Evolutionary conservation across 805 yeast genomes (phyloP).

Genomic region (Alloascoidea hylecoeti): DNA sequence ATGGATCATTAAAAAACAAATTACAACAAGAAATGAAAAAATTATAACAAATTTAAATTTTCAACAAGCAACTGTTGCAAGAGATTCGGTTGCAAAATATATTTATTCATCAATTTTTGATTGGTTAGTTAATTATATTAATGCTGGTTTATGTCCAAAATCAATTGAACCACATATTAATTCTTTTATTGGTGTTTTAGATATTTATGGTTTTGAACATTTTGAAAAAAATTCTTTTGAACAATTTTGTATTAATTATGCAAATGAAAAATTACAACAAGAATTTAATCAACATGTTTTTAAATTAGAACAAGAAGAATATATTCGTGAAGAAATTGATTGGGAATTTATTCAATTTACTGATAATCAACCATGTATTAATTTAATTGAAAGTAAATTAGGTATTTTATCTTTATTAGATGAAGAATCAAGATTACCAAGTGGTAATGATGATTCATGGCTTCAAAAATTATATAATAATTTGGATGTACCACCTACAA

Average conservation of each 20-base stretch:
- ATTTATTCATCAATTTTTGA: slow-evolving; percentile 87
- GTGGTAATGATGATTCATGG: slow-evolving; percentile 91
- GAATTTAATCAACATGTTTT: slow-evolving; percentile 96
- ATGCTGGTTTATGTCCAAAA: slow-evolving; percentile 68
- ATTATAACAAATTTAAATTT: slow-evolving; percentile 72
- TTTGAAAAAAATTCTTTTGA: slow-evolving; percentile 90
- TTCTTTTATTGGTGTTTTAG: slow-evolving; percentile 88
- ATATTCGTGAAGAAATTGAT: slow-evolving; percentile 80
- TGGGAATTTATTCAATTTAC: slow-evolving; percentile 95
- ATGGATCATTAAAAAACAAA: slow-evolving; percentile 90
- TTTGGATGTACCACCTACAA: slow-evolving; percentile 52
- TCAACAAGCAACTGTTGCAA: slow-evolving; percentile 77
- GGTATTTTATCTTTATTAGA: slow-evolving; percentile 84
- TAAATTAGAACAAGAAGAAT: slow-evolving; percentile 94
- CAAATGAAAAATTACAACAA: slow-evolving; percentile 93
- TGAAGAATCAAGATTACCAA: slow-evolving; percentile 90
- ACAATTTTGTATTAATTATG: slow-evolving; percentile 94
- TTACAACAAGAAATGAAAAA: slow-evolving; percentile 84
- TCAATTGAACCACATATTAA: slow-evolving; percentile 42
- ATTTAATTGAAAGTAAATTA: slow-evolving; percentile 74
- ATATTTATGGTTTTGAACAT: slow-evolving; percentile 96
- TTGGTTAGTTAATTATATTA: slow-evolving; percentile 84
- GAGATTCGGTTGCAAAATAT: slow-evolving; percentile 95
- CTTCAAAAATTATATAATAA: slow-evolving; percentile 79
- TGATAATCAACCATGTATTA: slow-evolving; percentile 94